phyloP scores from a whole-genome alignment of 768 basidiomycete genomes.

The Lactifluus volemus region DNA sequence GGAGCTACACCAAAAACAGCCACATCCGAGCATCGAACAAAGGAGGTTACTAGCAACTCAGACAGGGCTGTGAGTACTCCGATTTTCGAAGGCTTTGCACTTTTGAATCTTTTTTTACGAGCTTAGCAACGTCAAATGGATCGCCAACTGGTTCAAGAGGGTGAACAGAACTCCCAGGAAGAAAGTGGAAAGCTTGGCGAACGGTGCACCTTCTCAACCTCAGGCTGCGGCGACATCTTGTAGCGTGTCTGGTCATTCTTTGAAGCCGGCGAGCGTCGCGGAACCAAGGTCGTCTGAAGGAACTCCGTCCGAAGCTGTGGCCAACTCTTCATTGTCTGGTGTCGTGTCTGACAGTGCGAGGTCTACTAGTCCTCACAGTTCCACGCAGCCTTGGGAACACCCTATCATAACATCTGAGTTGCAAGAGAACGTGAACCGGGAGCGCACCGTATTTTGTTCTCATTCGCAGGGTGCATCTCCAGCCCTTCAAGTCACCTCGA shows the following conservation, averaged over 20 bases:
- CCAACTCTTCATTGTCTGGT: neutral
- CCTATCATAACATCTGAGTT: neutral
- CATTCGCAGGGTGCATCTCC: neutral
- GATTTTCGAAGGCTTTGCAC: neutral
- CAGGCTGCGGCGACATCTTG: neutral
- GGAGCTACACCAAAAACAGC: constrained; percentile 7
- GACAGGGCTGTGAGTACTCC: constrained; percentile 16
- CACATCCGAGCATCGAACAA: constrained; percentile 8
- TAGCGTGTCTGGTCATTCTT: neutral
- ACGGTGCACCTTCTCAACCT: neutral
- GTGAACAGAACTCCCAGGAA: neutral
- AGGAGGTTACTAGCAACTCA: constrained; percentile 5
- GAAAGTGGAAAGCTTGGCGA: neutral
- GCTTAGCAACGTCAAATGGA: constrained; percentile 14
- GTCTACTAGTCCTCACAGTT: neutral
- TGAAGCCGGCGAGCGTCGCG: neutral
- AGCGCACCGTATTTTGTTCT: neutral
- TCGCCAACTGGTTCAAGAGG: constrained; percentile 15
- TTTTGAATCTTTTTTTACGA: neutral
- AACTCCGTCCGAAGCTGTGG: neutral
- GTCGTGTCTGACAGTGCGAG: neutral
- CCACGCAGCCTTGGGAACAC: neutral
- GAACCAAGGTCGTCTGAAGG: neutral
- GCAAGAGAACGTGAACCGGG: neutral
- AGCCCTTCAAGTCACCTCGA: neutral